These are phyloP conservation scores for Podospora tetraspora DNA, from an alignment of 495 filamentous ascomycete genomes.

Conservation along the genomic window DNA sequence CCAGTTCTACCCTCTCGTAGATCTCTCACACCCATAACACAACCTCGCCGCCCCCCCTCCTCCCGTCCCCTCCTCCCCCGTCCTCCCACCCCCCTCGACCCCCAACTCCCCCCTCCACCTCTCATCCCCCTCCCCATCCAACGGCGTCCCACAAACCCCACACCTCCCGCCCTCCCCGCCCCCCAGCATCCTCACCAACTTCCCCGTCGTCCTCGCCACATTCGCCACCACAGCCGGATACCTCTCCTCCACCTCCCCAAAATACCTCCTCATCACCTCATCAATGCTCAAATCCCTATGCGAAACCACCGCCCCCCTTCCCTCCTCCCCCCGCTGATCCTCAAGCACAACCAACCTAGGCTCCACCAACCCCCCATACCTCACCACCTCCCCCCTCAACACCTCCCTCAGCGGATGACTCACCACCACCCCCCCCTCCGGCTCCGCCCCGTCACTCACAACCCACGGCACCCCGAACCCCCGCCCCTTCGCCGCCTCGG, in stretches of 20 bases:
- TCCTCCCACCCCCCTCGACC: slow-evolving; percentile 39
- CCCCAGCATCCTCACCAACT: slow-evolving; percentile 47
- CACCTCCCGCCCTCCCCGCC: slow-evolving; percentile 21
- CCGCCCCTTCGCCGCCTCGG: slow-evolving; percentile 84
- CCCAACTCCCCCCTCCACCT: slow-evolving; percentile 49
- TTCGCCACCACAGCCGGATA: slow-evolving; percentile 93
- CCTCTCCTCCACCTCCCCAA: slow-evolving; percentile 76
- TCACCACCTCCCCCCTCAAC: not conserved
- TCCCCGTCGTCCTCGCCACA: slow-evolving; percentile 80
- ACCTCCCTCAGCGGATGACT: slow-evolving; percentile 2
- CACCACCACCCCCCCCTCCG: not conserved
- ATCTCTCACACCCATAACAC: slow-evolving; percentile 53
- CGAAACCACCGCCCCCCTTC: slow-evolving; percentile 42
- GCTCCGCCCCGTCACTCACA: slow-evolving; percentile 58
- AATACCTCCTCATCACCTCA: slow-evolving; percentile 82
- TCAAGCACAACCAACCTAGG: slow-evolving; percentile 22
- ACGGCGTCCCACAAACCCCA: slow-evolving; percentile 48
- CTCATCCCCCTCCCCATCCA: slow-evolving; percentile 43
- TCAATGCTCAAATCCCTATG: slow-evolving; percentile 83
- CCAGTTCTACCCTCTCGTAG: slow-evolving; percentile 31
- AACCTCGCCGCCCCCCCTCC: slow-evolving; percentile 21
- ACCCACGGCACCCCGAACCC: slow-evolving; percentile 78
- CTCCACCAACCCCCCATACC: slow-evolving; percentile 28
- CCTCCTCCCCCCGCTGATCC: not conserved
- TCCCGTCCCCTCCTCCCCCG: slow-evolving; percentile 9